Base-by-base conservation (phyloP, 1,284 basidiomycete genomes). In the Trametes sp. region DNA sequence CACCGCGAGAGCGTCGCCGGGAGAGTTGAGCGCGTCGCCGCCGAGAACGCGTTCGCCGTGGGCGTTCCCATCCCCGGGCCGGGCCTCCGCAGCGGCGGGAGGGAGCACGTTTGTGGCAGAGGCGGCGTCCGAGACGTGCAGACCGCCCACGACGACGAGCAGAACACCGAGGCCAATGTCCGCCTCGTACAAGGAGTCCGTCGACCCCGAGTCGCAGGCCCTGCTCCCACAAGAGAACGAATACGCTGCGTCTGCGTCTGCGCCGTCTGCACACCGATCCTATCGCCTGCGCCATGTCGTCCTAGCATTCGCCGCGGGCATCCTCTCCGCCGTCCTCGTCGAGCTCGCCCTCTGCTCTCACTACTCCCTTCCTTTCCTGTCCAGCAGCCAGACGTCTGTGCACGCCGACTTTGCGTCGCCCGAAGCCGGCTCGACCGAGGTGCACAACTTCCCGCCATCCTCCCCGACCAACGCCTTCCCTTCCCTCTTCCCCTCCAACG, bases 391-490 rank as follows among this genome's bases (percentile, higher is more conserved):
- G 9, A 24, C 65, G 19, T n/a, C 61, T 7, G 31, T 45, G 36
- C 28, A 55, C 13, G 57, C 61, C 19, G 54, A 62, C 50, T 57
- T 84, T 10, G 89, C 86, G 1, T 78, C 86, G 8, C 85, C 88
- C 2, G 84, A 85, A 69, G 88, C 85, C 28, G 90, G 91, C n/a
- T 90, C 89, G 0, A 89, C 89, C 2, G 80, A 84, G 65, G 80
- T 84, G 3, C 86, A 92, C 74, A 73, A 84, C 35, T 93, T 85
- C 73, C 92, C 92, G n/a, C 91, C 92, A 1, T 68, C 83, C 0
- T 82, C 83, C 2, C 90, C 91, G 0, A 92, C 89, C 11, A 93
- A 93, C 68, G 80, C 77, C 7, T 81, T 82, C 65, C 88, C 91
- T 0, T 84, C 87, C 1, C 69, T 89, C 35, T 94, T 94, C 73